These are phyloP conservation scores for Fusarium sulawesiense DNA, from an alignment of 2,329 filamentous ascomycete genomes.

Conservation along the genomic window DNA sequence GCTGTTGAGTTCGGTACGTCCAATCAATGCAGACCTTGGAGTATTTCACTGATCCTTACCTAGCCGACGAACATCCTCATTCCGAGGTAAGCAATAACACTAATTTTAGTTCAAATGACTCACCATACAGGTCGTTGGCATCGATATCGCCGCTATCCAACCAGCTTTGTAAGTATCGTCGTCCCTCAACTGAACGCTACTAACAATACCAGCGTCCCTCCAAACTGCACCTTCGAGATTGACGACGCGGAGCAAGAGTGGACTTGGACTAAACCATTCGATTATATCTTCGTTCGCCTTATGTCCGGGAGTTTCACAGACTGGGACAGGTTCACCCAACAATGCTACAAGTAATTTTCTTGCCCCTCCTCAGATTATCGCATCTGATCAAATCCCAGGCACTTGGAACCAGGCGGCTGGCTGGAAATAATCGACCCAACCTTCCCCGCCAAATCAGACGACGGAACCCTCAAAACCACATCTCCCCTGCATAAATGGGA, in stretches of 20 bases:
- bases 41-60: no score
- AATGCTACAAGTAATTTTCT: conserved; percentile 17
- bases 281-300: conserved; percentile 32
- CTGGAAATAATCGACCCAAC: conserved; percentile 33
- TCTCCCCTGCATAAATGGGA: conserved; percentile 24
- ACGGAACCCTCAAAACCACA: conserved; percentile 12
- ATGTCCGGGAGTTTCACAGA: conserved; percentile 34
- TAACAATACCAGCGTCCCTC: background rate
- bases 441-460: conserved; percentile 33
- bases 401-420: conserved; percentile 29
- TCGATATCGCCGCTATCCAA: conserved; percentile 29
- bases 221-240: conserved; percentile 21
- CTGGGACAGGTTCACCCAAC: conserved; percentile 11
- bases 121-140: background rate
- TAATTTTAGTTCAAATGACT: rapidly evolving
- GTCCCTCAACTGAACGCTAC: rapidly evolving
- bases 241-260: conserved; percentile 29
- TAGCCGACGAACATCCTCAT: conserved; percentile 31
- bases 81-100: no score
- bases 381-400: no score
- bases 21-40: no score
- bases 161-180: conserved; percentile 4
- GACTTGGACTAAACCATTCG: conserved; percentile 23
- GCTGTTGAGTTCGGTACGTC: conserved; percentile 34
- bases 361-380: no score